Evolutionary conservation across 2,329 filamentous ascomycete genomes (phyloP), one percentile per base, ranked within the genome.

Genomic region (Fusarium dlaminii): DNA sequence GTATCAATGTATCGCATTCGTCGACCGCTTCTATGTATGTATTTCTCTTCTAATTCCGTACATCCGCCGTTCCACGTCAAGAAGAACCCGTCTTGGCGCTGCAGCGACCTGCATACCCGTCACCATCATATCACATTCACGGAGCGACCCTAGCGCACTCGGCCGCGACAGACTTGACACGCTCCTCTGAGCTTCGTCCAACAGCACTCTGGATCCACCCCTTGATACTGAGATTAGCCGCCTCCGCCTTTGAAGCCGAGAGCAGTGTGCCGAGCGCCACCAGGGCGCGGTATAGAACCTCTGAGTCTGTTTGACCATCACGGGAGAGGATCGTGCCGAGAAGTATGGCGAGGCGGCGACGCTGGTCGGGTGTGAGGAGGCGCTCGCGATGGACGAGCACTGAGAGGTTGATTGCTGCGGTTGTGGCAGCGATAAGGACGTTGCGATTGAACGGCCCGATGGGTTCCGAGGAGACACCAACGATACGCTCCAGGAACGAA

Each of bases 371-470:
- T 37, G 65, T 78, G 64, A 81, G 81, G 66, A 83, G 82, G 70
- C 81, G 86, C 73, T 86, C 82, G 58, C 84, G 84, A 36, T 84
- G 73, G 14, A 94, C 88, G 17, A 95, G 87, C 3, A 98, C 94
- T 0, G 94, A 88, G 73, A 93, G 93, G 83, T 99, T 98, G 80
- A 98, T 92, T 68, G 93, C 91, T 1, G 94, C 87, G 0, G 96
- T 98, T 2, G 94, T 91, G 24, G 94, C 86, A 1, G 96, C 96
- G 63, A 98, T 92, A 57, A 93, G 89, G 17, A 98, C 86, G 76
- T 97, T 97, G 59, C 93, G 90, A 80, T 97, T 96, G 58, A 82
- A 83, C 18, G 83, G 75, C 72, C 87, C 88, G n/a, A 89, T 84
- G 4, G 85, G 83, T 4, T 85, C 84, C 43, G 83, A 85, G 4